Conservation (phyloP, 257 asterid genomes). For the Prunella vulgaris region DNA sequence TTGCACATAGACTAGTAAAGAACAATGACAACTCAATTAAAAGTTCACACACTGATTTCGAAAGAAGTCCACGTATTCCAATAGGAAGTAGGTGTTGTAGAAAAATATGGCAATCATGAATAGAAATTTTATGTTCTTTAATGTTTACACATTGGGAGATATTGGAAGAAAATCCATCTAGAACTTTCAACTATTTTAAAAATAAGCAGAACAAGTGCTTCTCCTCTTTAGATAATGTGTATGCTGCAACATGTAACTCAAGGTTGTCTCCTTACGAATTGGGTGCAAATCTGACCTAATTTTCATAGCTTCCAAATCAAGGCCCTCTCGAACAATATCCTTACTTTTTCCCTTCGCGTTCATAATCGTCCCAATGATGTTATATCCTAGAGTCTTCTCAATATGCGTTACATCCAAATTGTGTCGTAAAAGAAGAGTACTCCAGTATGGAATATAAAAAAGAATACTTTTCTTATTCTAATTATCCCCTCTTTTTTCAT, state of each 20-base stretch:
- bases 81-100: background rate
- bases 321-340: background rate
- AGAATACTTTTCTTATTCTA: background rate
- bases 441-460: background rate
- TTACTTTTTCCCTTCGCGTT: background rate
- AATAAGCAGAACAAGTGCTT: background rate
- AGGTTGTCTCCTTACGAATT: background rate
- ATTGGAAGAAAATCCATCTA: background rate
- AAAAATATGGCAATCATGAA: background rate
- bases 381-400: background rate
- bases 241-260: background rate
- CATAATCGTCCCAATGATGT: background rate
- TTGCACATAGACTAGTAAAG: background rate
- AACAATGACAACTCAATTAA: conserved; percentile 2
- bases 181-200: background rate
- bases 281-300: background rate
- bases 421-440: background rate
- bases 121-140: background rate
- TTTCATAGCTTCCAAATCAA: background rate
- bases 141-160: background rate
- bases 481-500: background rate
- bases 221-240: background rate
- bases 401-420: background rate
- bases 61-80: background rate
- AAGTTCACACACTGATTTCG: background rate